Evolutionary conservation across 2,329 filamentous ascomycete genomes (phyloP).

Genomic region (Aspergillus fumigatiaffinis): DNA sequence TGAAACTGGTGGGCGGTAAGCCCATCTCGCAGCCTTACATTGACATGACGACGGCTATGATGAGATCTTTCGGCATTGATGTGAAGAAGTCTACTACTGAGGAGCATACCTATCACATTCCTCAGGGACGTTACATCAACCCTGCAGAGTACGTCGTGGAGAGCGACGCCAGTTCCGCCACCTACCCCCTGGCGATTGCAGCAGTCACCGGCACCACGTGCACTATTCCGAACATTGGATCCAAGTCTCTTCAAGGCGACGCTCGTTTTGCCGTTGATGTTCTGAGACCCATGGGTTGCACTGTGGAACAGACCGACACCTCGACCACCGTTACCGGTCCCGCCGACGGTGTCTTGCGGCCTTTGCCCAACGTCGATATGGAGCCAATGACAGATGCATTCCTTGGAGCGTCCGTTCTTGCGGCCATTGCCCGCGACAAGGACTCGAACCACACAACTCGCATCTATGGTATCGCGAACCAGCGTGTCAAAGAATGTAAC

Average conservation of each 20-base stretch:
- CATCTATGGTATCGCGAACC: constrained; percentile 94
- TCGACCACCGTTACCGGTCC: constrained; percentile 94
- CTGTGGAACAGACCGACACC: constrained; percentile 74
- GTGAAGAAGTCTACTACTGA: constrained; percentile 74
- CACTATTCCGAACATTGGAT: constrained; percentile 94
- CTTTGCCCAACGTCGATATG: constrained; percentile 86
- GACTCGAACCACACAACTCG: constrained; percentile 61
- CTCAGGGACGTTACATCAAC: constrained; percentile 76
- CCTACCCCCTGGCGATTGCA: constrained; percentile 88
- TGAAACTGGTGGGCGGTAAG: constrained; percentile 90
- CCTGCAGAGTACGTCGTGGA: constrained; percentile 85
- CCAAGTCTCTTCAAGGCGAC: constrained; percentile 86
- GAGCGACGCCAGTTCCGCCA: constrained; percentile 96
- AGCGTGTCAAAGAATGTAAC: constrained; percentile 97
- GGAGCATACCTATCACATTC: constrained; percentile 89
- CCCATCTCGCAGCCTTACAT: constrained; percentile 97
- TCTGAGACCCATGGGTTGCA: constrained; percentile 87
- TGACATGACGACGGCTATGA: constrained; percentile 98
- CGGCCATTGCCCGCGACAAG: constrained; percentile 77
- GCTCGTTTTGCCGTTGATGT: constrained; percentile 91
- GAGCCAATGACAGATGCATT: constrained; percentile 99
- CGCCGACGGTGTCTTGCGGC: constrained; percentile 65
- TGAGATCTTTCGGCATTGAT: constrained; percentile 81
- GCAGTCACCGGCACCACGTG: constrained; percentile 95
- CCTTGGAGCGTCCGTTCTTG: constrained; percentile 87